A percentile compares a stretch with the other conserved stretches of the same genome.
These are phyloP conservation scores for Penicillium alfredii DNA, from an alignment of 495 filamentous ascomycete species.

Conservation along the genomic window DNA sequence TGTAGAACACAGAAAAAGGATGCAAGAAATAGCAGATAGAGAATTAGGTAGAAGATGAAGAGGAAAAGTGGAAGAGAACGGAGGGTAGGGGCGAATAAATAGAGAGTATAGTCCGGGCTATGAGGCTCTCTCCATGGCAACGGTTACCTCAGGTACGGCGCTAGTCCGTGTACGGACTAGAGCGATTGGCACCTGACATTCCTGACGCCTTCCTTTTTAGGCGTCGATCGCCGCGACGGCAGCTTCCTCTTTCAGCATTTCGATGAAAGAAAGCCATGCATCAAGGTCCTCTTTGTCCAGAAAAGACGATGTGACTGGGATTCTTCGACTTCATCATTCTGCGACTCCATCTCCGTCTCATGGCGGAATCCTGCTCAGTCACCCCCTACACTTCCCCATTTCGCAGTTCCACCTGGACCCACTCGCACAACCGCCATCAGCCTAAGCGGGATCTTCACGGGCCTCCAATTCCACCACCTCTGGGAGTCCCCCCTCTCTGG, in stretches of 20 bases:
- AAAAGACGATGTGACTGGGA: background rate
- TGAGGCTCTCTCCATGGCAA: conserved; percentile 34
- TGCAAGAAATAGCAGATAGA: conserved; percentile 15
- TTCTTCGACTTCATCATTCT: no score
- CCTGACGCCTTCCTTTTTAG: conserved; percentile 21
- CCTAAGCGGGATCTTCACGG: conserved; percentile 26
- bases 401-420: conserved; percentile 33
- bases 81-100: conserved; percentile 37
- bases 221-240: conserved; percentile 20
- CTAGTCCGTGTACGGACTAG: conserved; percentile 20
- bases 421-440: conserved; percentile 24
- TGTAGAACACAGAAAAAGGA: conserved; percentile 15
- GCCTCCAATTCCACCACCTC: conserved; percentile 21
- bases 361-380: conserved; percentile 16
- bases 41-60: conserved; percentile 26
- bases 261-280: no score
- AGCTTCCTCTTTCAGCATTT: no score
- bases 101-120: conserved; percentile 31
- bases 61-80: conserved; percentile 19
- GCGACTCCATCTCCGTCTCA: conserved; percentile 10
- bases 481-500: conserved; percentile 20
- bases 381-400: conserved; percentile 11
- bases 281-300: background rate
- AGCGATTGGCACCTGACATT: conserved; percentile 24
- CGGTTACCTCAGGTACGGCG: conserved; percentile 38